phyloP scores from a whole-genome alignment of 2,329 filamentous ascomycete genomes.

The Fusarium xyrophilum region DNA sequence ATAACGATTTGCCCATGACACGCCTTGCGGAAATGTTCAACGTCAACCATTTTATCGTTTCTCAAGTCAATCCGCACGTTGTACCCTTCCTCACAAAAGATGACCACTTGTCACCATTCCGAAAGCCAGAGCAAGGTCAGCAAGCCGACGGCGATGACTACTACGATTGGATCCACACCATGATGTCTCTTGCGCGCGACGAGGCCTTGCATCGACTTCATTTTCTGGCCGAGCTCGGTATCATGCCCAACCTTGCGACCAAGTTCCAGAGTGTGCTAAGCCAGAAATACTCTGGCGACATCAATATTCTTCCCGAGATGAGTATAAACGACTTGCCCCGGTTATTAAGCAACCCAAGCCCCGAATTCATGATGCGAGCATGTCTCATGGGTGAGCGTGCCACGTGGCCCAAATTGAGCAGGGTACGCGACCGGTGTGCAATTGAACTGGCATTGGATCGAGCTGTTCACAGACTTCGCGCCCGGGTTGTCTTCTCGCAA shows the following conservation, averaged over 20 bases:
- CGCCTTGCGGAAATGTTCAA: slow-evolving; percentile 94
- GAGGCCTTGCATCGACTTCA: slow-evolving; percentile 84
- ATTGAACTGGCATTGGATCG: slow-evolving; percentile 85
- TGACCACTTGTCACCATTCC: slow-evolving; percentile 59
- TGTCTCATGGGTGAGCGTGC: slow-evolving; percentile 81
- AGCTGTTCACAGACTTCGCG: slow-evolving; percentile 72
- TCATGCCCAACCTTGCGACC: slow-evolving; percentile 79
- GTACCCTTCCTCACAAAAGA: slow-evolving; percentile 83
- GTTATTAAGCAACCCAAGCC: slow-evolving; percentile 82
- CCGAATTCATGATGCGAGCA: slow-evolving; percentile 84
- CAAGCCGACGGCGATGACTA: slow-evolving; percentile 49
- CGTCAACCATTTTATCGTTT: slow-evolving; percentile 97
- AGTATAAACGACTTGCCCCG: slow-evolving; percentile 75
- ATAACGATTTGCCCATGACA: slow-evolving; percentile 92
- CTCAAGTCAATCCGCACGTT: slow-evolving; percentile 94
- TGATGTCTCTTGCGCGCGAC: slow-evolving; percentile 77
- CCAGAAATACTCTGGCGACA: slow-evolving; percentile 93
- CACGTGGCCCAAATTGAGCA: slow-evolving; percentile 88
- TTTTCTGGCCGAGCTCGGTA: slow-evolving; percentile 77
- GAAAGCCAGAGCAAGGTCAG: slow-evolving; percentile 38
- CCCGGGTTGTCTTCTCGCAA: slow-evolving; percentile 72
- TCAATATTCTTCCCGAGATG: slow-evolving; percentile 88
- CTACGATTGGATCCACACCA: slow-evolving; percentile 67
- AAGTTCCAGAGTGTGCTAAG: slow-evolving; percentile 83
- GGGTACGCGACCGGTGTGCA: slow-evolving; percentile 85